A percentile compares a stretch with the other conserved stretches of the same genome.
Evolutionary conservation across 345 rosid species (phyloP).

Genomic region (Firmiana major): DNA sequence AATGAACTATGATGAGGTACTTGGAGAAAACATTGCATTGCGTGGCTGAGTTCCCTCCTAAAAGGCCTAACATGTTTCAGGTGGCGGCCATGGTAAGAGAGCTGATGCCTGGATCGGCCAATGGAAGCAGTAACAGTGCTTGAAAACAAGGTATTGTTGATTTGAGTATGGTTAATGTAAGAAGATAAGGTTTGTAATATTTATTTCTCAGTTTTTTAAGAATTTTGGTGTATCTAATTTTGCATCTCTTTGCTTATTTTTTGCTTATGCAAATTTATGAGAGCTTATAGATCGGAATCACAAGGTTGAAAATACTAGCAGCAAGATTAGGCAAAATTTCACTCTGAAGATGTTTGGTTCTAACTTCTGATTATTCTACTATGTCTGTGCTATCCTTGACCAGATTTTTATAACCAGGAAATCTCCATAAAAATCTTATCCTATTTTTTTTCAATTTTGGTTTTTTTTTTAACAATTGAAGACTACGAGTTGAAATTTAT

Average conservation of each 20-base stretch:
- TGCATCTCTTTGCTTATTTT: constrained; percentile 8
- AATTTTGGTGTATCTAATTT: neutral
- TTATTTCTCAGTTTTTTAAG: constrained; percentile 15
- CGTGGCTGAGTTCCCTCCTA: constrained; percentile 83
- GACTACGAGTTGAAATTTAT: too few species aligned
- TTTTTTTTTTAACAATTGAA: too few species aligned
- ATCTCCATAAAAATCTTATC: too few species aligned
- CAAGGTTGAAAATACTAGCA: neutral
- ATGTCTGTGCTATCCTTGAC: too few species aligned
- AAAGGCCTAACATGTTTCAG: constrained; percentile 82
- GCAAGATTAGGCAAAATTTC: neutral
- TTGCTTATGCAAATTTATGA: neutral
- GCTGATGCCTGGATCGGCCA: constrained; percentile 54
- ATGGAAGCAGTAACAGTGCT: constrained; percentile 58
- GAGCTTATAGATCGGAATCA: neutral
- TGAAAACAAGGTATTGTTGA: constrained; percentile 27
- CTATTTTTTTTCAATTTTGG: too few species aligned
- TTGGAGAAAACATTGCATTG: constrained; percentile 78
- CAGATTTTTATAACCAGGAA: too few species aligned
- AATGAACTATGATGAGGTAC: constrained; percentile 75
- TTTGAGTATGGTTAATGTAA: constrained; percentile 11
- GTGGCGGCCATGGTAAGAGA: constrained; percentile 83
- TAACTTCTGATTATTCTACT: too few species aligned
- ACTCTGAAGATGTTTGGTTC: neutral
- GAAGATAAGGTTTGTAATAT: constrained; percentile 12